phyloP scores from a whole-genome alignment of 768 basidiomycete species.

The Kwoniella sp. region DNA sequence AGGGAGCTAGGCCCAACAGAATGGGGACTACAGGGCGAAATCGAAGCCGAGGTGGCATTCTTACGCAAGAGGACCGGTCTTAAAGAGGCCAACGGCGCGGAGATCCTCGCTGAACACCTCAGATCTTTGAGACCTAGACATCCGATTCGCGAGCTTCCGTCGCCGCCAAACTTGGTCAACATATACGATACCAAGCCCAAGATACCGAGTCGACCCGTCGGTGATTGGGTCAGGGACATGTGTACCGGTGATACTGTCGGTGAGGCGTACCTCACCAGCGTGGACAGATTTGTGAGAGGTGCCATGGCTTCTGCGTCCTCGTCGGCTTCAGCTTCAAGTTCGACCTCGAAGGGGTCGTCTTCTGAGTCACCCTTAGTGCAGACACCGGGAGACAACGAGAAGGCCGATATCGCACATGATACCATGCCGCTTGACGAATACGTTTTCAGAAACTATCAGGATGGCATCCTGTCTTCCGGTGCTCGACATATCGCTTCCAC shows the following conservation, averaged over 20 bases:
- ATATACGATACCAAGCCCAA: conserved; percentile 29
- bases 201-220: conserved; percentile 7
- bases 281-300: conserved; percentile 45
- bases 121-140: conserved; percentile 24
- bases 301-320: conserved; percentile 33
- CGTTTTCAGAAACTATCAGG: conserved; percentile 20
- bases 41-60: conserved; percentile 31
- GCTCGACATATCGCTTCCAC: conserved; percentile 3
- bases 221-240: conserved; percentile 41
- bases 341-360: no score
- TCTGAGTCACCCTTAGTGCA: background rate
- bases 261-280: conserved; percentile 48
- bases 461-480: conserved; percentile 13
- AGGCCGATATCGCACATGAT: conserved; percentile 7
- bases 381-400: background rate
- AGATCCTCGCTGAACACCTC: conserved; percentile 30
- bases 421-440: conserved; percentile 34
- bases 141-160: background rate
- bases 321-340: background rate
- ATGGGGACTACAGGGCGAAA: conserved; percentile 37
- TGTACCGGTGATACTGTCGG: conserved; percentile 37
- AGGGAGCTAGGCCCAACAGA: conserved; percentile 25
- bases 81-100: conserved; percentile 23
- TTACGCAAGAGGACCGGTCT: conserved; percentile 18
- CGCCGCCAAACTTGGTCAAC: conserved; percentile 26